These are phyloP conservation scores for Clarireedia homoeocarpa DNA, from an alignment of 2,329 filamentous ascomycete species.

Conservation along the genomic window DNA sequence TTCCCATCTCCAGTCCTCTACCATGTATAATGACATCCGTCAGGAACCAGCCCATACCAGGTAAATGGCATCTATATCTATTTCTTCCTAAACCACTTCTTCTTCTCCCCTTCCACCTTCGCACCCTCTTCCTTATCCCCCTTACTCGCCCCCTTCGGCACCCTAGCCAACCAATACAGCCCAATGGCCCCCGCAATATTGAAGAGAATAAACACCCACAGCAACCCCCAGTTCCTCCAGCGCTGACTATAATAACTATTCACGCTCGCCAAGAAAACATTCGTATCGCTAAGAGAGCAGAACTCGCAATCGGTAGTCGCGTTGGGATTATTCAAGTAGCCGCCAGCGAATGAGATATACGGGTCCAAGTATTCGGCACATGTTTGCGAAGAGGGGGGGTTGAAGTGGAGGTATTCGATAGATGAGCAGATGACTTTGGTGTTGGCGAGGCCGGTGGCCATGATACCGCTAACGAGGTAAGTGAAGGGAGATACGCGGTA, in stretches of 20 bases:
- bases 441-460: slow-evolving; percentile 63
- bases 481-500: slow-evolving; percentile 77
- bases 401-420: slow-evolving; percentile 63
- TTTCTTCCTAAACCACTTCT: slow-evolving; percentile 4
- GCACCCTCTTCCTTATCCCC: slow-evolving; percentile 5
- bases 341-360: slow-evolving; percentile 44
- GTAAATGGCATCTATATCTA: neutral
- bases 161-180: slow-evolving; percentile 45
- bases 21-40: neutral
- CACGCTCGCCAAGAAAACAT: slow-evolving; percentile 41
- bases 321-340: slow-evolving; percentile 42
- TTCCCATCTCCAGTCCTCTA: neutral
- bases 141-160: slow-evolving; percentile 34
- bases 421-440: slow-evolving; percentile 55
- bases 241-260: slow-evolving; percentile 48
- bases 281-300: slow-evolving; percentile 45
- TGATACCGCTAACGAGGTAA: slow-evolving; percentile 68
- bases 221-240: slow-evolving; percentile 62
- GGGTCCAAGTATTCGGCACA: slow-evolving; percentile 51
- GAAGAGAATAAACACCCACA: slow-evolving; percentile 38
- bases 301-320: slow-evolving; percentile 47
- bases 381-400: slow-evolving; percentile 48
- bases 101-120: neutral
- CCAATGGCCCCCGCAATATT: slow-evolving; percentile 45
- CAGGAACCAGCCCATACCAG: neutral